phyloP scores from a whole-genome alignment of 352 stramenopile genomes.

The Phytophthora boehmeriae region DNA sequence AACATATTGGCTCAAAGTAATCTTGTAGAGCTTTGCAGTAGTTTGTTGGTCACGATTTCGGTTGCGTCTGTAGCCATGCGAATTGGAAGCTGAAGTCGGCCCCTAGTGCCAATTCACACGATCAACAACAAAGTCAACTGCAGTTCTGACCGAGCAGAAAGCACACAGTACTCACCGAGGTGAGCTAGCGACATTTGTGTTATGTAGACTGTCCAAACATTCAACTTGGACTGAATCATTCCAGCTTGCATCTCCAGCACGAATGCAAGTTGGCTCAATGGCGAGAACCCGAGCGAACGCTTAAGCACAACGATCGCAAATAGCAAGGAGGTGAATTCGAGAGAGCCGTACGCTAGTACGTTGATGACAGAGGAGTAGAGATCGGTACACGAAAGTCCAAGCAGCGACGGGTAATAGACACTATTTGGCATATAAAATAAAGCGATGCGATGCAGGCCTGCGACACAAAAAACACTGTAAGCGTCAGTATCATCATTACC shows the following conservation, averaged over 20 bases:
- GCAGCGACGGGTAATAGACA: conserved; percentile 14
- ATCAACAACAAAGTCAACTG: background rate
- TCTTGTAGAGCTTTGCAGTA: no score
- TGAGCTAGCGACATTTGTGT: conserved; percentile 23
- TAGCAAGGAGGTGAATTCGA: conserved; percentile 18
- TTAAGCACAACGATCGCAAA: conserved; percentile 7
- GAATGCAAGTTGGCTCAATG: conserved; percentile 27
- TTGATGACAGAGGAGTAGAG: background rate
- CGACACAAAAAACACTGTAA: background rate
- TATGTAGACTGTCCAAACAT: conserved; percentile 31
- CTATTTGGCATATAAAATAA: conserved; percentile 22
- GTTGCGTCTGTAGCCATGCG: background rate
- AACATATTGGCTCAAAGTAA: no score
- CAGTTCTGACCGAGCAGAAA: background rate
- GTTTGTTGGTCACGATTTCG: no score
- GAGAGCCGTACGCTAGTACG: conserved; percentile 16
- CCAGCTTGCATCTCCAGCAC: conserved; percentile 29
- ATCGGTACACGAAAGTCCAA: conserved; percentile 1
- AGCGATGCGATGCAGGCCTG: conserved; percentile 2
- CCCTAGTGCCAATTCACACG: background rate
- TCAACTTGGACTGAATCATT: conserved; percentile 28
- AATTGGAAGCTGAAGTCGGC: conserved; percentile 3
- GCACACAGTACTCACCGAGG: conserved; percentile 14
- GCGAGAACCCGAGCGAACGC: conserved; percentile 17
- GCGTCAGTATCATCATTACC: background rate